A percentile compares a stretch with the other conserved stretches of the same genome.
These are phyloP conservation scores for Pulveroboletus frians DNA, from an alignment of 768 basidiomycete species.

Conservation along the genomic window DNA sequence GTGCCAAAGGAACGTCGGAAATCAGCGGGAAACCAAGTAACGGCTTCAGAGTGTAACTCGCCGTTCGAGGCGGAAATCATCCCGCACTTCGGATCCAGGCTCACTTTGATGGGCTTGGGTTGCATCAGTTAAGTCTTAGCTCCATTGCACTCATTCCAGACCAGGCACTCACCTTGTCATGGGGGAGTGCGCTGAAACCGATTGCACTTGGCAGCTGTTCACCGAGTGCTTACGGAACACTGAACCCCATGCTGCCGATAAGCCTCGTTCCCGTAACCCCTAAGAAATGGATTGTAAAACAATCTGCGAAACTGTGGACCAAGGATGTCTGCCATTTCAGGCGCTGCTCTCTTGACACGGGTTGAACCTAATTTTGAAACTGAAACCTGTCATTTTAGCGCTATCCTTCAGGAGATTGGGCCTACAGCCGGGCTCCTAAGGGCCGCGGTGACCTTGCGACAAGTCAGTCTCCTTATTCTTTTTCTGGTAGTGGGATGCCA, in stretches of 20 bases:
- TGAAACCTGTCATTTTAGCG: not conserved
- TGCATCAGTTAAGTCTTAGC: slow-evolving; percentile 43
- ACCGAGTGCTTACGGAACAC: slow-evolving; percentile 16
- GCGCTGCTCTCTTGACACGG: not conserved
- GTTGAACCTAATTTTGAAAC: not conserved
- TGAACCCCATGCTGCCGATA: slow-evolving; percentile 19
- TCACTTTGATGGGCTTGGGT: slow-evolving; percentile 57
- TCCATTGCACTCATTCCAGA: not conserved
- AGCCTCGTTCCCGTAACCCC: slow-evolving; percentile 41
- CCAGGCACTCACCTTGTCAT: slow-evolving; percentile 3
- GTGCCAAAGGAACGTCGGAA: slow-evolving; percentile 40
- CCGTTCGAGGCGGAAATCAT: slow-evolving; percentile 52
- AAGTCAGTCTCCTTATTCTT: slow-evolving; percentile 34
- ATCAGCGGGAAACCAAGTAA: slow-evolving; percentile 28
- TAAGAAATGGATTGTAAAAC: slow-evolving; percentile 43
- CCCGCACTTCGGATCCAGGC: slow-evolving; percentile 56
- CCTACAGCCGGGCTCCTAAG: slow-evolving; percentile 9
- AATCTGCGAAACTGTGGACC: slow-evolving; percentile 30
- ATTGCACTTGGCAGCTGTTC: slow-evolving; percentile 37
- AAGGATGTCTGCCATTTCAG: slow-evolving; percentile 13
- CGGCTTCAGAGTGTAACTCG: slow-evolving; percentile 54
- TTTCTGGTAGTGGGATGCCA: not conserved
- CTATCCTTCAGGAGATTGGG: slow-evolving; percentile 12
- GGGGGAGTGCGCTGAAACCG: slow-evolving; percentile 48
- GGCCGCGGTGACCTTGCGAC: slow-evolving; percentile 45